Evolutionary conservation across 805 yeast species (phyloP), one percentile per base, ranked within the genome.

Genomic region (Metschnikowia aberdeeniae): DNA sequence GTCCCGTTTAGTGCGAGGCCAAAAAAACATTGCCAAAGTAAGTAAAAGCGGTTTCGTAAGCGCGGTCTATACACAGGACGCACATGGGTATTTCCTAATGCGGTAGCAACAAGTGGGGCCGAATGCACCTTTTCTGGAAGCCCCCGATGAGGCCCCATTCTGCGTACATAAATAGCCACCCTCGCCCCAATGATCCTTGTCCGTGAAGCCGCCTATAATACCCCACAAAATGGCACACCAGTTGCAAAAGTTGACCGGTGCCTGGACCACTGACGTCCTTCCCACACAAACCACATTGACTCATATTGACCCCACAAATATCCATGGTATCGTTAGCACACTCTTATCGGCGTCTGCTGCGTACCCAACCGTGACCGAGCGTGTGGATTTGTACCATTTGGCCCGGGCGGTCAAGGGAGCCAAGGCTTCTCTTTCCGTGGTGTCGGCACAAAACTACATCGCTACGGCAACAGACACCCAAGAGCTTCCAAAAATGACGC

Each of bases 401-500:
- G 52, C 55, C 1, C 40, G 55, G 5, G 47, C 41, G 3, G 53
- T 44, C 13, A 47, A 56, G 34, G 60, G 59, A 2, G 61, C 60
- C 12, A 35, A 46, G 42, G 61, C 61, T 6, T 57, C 61, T 8
- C 51, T 58, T 31, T 39, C 46, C 32, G 55, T 58, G 42, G 55
- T 58, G 22, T 46, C 50, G 1, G 58, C 52, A 3, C 55, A 57
- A 35, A 49, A 48, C 26, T 52, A 40, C 29, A 46, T 58, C n/a
- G 61, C 61, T 24, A 58, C 61, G 2, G 61, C 61, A 27, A 54
- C 59, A 11, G 54, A 44, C 12, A 50, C 59, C 3, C 56, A 49
- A 29, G 48, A 45, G 10, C 45, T 55, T 17, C 64, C 64, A 8
- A 39, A 50, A 40, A 52, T 47, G 49, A 45, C 56, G 7, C 53